Evolutionary conservation across 495 filamentous ascomycete genomes (phyloP), one percentile per base, ranked within the genome.

Genomic region (Podospora conica): DNA sequence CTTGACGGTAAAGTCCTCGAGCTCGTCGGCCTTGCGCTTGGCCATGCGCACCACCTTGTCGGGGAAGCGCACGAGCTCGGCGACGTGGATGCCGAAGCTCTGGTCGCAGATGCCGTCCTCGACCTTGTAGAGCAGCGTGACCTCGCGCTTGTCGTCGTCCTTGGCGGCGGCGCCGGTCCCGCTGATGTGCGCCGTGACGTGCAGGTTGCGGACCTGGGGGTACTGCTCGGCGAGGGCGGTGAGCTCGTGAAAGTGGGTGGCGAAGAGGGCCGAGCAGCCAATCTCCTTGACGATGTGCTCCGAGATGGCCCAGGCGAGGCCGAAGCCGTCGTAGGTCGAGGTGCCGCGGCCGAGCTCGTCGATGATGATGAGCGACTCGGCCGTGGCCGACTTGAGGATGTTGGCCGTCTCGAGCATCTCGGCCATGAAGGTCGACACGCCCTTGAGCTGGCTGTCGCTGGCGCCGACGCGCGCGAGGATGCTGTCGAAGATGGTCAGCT

Each of bases 351-450:
- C 95, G n/a, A 99, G 87, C 78, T 99, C 95, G 78, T 99, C 96
- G 71, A 98, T 96, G 78, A 99, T 97, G 75, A 99, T 96, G 60
- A 99, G 83, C 6, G 90, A 93, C 71, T 98, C 95, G 9, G 88
- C 88, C 2, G 95, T 98, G 3, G 95, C 95, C 5, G 91, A 93
- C 78, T 98, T 98, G 73, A 99, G 90, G 67, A 99, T 99, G 72
- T 97, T 97, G 64, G 95, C 91, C 0, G 95, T 99, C 74, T 99
- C 95, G 25, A 99, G 84, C 95, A 99, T 99, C 80, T 99, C 95
- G 0, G 96, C 96, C 96, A 99, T 99, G 82, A 99, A 99, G 0
- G 95, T 99, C 53, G 92, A 96, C 9, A 99, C 96, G 40, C 95
- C 95, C 78, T 99, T 99, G 48, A 99, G 86, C 74, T 98, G 95